These are phyloP conservation scores for Pistacia vera DNA, from an alignment of 345 rosid species.

Conservation along the genomic window DNA sequence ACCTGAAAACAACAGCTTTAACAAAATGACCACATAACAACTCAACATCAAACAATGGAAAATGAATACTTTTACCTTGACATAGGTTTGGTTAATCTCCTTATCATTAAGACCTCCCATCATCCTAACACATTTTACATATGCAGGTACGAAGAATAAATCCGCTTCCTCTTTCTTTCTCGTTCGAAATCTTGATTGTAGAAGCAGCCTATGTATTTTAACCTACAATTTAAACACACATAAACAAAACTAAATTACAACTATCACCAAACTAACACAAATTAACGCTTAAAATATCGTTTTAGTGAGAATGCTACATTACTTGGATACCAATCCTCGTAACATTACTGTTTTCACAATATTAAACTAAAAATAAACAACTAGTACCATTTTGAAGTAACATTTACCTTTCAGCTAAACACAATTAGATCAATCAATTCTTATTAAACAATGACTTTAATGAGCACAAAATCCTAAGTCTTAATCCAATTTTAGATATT, in stretches of 20 bases:
- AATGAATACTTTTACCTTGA: conserved; percentile 49
- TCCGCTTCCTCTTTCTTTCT: conserved; percentile 80
- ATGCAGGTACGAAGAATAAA: conserved; percentile 93
- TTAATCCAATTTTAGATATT: background rate
- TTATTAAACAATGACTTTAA: background rate
- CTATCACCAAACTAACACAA: background rate
- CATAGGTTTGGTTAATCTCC: conserved; percentile 85
- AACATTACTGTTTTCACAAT: background rate
- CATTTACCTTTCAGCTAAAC: background rate
- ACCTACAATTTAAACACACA: conserved; percentile 37
- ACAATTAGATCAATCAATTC: background rate
- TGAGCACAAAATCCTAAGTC: background rate
- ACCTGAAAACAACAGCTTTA: conserved; percentile 42
- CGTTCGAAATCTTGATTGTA: conserved; percentile 72
- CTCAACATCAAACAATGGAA: background rate
- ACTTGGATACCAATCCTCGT: background rate
- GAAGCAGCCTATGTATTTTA: conserved; percentile 71
- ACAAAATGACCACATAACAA: background rate
- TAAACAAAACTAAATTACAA: background rate
- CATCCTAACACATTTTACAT: conserved; percentile 88
- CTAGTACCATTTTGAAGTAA: background rate
- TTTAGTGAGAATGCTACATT: background rate
- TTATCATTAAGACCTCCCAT: conserved; percentile 91
- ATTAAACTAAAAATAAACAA: too few relatives aligned
- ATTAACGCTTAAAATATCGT: background rate